Conservation (phyloP, 352 stramenopile species). For the Thraustochytrium sp. region DNA sequence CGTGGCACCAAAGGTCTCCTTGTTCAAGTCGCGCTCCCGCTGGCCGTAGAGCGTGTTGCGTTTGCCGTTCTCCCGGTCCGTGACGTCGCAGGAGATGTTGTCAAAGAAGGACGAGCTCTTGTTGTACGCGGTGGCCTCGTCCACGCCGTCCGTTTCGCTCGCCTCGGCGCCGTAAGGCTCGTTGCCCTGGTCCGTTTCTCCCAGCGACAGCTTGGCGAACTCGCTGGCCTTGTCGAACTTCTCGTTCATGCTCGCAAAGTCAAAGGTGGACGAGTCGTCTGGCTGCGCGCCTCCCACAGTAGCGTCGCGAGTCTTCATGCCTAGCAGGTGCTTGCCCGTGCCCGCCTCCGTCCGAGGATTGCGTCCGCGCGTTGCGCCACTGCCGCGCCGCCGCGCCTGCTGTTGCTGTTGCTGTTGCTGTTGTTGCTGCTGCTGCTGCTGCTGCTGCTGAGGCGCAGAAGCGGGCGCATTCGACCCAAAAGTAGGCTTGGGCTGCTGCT, state of each 20-base stretch:
- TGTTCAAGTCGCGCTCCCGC: constrained; percentile 33
- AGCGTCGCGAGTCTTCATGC: background rate
- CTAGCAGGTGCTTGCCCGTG: constrained; percentile 6
- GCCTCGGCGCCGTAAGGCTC: background rate
- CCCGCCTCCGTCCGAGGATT: background rate
- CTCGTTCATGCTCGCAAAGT: constrained; percentile 44
- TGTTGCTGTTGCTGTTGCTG: background rate
- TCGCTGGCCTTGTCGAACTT: constrained; percentile 38
- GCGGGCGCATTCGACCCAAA: no score
- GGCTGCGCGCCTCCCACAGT: background rate
- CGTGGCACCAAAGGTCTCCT: constrained; percentile 45
- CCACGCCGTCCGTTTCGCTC: background rate
- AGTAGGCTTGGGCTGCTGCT: background rate
- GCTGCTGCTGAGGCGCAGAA: background rate
- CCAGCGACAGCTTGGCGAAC: constrained; percentile 38
- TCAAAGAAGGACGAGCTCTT: constrained; percentile 41
- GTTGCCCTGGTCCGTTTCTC: background rate
- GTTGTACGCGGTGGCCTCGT: background rate
- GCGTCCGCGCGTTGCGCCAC: background rate
- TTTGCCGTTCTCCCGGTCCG: constrained; percentile 18
- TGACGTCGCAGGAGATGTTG: constrained; percentile 42
- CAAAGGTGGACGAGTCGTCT: constrained; percentile 1
- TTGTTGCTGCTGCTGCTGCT: background rate
- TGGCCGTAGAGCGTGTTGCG: background rate
- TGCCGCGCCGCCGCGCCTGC: background rate